Evolutionary conservation across 2,329 filamentous ascomycete species (phyloP).

Genomic region (Stagonosporopsis chrysanthemi): DNA sequence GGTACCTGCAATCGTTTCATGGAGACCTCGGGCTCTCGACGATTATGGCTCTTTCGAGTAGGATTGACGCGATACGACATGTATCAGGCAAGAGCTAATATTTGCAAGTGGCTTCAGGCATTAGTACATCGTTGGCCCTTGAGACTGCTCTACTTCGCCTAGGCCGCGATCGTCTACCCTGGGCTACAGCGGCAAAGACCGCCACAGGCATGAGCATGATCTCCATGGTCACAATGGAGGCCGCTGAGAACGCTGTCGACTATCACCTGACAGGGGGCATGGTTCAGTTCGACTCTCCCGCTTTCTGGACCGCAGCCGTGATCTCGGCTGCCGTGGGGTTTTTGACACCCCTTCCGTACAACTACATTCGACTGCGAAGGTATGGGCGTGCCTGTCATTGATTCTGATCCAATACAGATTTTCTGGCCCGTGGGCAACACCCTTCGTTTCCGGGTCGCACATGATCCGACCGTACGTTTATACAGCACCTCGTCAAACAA

Average conservation of each 20-base stretch:
- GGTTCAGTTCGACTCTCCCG: slow-evolving; percentile 56
- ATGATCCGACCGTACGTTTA: too few species aligned
- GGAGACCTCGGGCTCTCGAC: slow-evolving; percentile 57
- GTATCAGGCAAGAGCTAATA: background rate
- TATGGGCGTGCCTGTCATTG: slow-evolving; percentile 60
- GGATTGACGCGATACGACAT: background rate
- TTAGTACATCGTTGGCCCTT: slow-evolving; percentile 60
- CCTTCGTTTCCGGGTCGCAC: too few species aligned
- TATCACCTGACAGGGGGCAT: slow-evolving; percentile 63
- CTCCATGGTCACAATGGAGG: slow-evolving; percentile 67
- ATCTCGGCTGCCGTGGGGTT: slow-evolving; percentile 57
- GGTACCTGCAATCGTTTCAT: slow-evolving; percentile 60
- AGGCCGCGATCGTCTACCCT: slow-evolving; percentile 59
- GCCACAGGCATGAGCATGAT: slow-evolving; percentile 67
- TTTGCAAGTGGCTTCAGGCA: slow-evolving; percentile 59
- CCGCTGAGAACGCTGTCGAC: slow-evolving; percentile 63
- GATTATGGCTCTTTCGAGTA: slow-evolving; percentile 61
- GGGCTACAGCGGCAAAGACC: slow-evolving; percentile 58
- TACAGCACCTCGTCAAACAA: background rate
- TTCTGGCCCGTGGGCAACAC: background rate
- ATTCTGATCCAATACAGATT: slow-evolving; percentile 6
- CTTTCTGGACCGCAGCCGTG: slow-evolving; percentile 62
- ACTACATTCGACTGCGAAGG: slow-evolving; percentile 59
- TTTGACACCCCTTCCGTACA: slow-evolving; percentile 62
- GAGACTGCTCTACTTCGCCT: slow-evolving; percentile 61